Evolutionary conservation across 2,329 filamentous ascomycete species (phyloP).

Genomic region (Aspergillus ochraceus): DNA sequence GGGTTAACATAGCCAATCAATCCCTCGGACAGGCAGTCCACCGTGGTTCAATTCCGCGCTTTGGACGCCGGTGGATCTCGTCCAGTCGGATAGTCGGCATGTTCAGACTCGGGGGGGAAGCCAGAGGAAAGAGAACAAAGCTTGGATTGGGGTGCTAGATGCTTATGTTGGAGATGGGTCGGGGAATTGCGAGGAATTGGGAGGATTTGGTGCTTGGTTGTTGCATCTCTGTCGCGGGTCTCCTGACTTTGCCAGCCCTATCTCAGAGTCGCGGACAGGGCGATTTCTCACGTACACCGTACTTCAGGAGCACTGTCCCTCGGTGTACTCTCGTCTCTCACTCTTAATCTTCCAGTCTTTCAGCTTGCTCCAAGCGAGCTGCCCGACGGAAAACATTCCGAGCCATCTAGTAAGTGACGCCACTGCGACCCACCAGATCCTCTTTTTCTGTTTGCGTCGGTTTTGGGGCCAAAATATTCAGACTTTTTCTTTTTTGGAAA

Average conservation of each 20-base stretch:
- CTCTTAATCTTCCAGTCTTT: background rate
- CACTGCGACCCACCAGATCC: background rate
- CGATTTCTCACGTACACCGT: too few species aligned
- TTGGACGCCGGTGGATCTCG: background rate
- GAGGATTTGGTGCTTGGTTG: too few species aligned
- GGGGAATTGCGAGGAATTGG: too few species aligned
- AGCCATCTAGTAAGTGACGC: background rate
- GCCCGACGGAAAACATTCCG: background rate
- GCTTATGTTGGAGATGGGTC: too few species aligned
- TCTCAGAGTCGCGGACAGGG: background rate
- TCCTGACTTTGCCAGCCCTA: background rate
- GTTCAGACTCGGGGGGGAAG: background rate
- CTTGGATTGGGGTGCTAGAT: too few species aligned
- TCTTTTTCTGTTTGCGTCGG: background rate
- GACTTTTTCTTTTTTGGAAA: background rate
- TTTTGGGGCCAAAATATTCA: background rate
- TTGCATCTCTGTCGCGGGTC: background rate
- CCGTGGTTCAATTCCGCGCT: background rate
- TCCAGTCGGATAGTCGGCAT: background rate
- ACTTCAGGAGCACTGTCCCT: too few species aligned
- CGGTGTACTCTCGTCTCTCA: too few species aligned
- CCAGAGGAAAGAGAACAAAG: too few species aligned
- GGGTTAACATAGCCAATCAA: background rate
- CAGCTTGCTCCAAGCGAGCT: background rate
- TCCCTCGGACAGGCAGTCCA: background rate